Conservation (phyloP, 1,139 yeast genomes). For the Candida sanyaensis region DNA sequence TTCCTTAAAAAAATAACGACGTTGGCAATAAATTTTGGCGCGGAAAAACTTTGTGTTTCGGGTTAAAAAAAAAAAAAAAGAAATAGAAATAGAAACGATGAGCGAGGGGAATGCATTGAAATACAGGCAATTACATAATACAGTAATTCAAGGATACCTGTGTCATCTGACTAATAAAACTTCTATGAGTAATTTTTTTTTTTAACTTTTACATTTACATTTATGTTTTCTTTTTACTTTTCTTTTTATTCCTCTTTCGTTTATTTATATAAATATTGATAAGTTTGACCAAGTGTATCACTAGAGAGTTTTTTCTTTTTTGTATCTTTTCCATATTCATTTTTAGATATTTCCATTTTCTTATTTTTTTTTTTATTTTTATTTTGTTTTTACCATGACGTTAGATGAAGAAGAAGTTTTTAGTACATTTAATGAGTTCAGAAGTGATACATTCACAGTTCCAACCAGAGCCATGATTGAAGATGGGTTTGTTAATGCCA, state of each 20-base stretch:
- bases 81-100: too few species aligned
- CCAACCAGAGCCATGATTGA: conserved; percentile 75
- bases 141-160: background rate
- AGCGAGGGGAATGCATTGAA: too few species aligned
- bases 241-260: too few species aligned
- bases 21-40: too few species aligned
- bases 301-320: background rate
- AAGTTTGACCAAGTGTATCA: background rate
- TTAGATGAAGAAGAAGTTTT: conserved; percentile 21
- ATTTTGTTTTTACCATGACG: conserved; percentile 21
- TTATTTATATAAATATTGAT: background rate
- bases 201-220: background rate
- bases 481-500: conserved; percentile 37
- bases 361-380: too few species aligned
- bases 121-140: too few species aligned
- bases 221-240: background rate
- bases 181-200: background rate
- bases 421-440: conserved; percentile 56
- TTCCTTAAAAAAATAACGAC: too few species aligned
- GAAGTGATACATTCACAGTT: conserved; percentile 92
- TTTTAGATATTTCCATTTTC: background rate
- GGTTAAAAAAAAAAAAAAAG: too few species aligned
- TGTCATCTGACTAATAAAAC: background rate
- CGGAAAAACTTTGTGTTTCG: too few species aligned
- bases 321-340: background rate